phyloP scores from a whole-genome alignment of 1,284 basidiomycete species.

The Meira miltonrushii region DNA sequence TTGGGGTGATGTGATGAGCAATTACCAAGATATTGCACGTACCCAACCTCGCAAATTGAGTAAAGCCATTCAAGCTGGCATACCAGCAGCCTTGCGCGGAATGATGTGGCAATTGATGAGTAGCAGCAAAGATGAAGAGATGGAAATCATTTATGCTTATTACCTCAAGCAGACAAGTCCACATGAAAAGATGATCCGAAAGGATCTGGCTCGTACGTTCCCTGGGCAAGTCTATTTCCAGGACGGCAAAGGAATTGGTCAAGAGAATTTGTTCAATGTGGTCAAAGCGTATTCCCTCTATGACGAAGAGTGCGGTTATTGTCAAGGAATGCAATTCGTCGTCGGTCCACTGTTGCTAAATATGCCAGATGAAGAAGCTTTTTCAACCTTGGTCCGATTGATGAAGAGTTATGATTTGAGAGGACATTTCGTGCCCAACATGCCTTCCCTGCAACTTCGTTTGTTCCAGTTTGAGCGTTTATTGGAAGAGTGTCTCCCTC shows the following conservation, averaged over 20 bases:
- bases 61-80: slow-evolving; percentile 82
- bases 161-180: slow-evolving; percentile 75
- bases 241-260: slow-evolving; percentile 76
- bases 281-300: slow-evolving; percentile 95
- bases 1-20: slow-evolving; percentile 87
- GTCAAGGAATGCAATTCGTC: slow-evolving; percentile 82
- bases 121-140: slow-evolving; percentile 74
- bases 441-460: slow-evolving; percentile 90
- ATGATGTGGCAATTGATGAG: slow-evolving; percentile 99
- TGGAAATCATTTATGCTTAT: slow-evolving; percentile 77
- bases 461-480: slow-evolving; percentile 87
- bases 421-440: slow-evolving; percentile 93
- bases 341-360: slow-evolving; percentile 88
- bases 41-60: slow-evolving; percentile 61
- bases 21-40: slow-evolving; percentile 57
- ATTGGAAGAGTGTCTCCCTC: slow-evolving; percentile 83
- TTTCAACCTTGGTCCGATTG: slow-evolving; percentile 88
- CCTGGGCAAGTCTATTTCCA: slow-evolving; percentile 96
- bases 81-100: slow-evolving; percentile 76
- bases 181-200: slow-evolving; percentile 87
- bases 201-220: slow-evolving; percentile 87
- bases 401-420: slow-evolving; percentile 96
- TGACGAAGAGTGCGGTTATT: slow-evolving; percentile 92
- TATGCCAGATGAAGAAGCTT: slow-evolving; percentile 66
- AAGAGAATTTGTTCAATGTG: slow-evolving; percentile 95